phyloP scores from a whole-genome alignment of 371 early-diverging fungal species.

The Lichtheimia corymbifera region DNA sequence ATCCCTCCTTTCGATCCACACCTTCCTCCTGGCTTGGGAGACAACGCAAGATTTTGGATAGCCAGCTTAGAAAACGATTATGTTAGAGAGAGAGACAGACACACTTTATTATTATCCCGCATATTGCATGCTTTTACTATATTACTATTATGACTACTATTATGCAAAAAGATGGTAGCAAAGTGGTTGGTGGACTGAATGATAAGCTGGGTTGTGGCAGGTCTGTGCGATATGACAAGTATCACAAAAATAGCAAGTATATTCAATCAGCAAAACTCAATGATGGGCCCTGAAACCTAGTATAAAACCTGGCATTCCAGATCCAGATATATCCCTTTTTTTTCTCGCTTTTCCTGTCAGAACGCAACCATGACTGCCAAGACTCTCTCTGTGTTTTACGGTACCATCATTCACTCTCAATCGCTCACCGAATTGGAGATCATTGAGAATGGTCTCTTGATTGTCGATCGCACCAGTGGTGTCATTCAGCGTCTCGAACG shows the following conservation, averaged over 20 bases:
- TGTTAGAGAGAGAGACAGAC: conserved; percentile 19
- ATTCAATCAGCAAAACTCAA: too few relatives aligned
- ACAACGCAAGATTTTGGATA: conserved; percentile 63
- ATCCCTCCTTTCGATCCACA: conserved; percentile 46
- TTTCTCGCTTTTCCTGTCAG: neutral
- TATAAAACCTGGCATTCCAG: too few relatives aligned
- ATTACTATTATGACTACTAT: neutral
- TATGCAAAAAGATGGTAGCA: neutral
- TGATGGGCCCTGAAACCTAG: too few relatives aligned
- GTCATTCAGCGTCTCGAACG: conserved; percentile 54
- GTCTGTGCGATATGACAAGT: too few relatives aligned
- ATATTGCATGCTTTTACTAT: neutral
- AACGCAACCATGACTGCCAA: neutral
- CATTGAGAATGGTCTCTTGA: conserved; percentile 54
- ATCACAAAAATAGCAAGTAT: too few relatives aligned
- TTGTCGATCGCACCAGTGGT: conserved; percentile 54
- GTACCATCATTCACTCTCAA: conserved; percentile 70
- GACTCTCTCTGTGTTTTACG: conserved; percentile 51
- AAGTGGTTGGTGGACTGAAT: neutral
- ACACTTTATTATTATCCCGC: neutral
- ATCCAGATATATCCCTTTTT: neutral
- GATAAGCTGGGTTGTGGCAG: too few relatives aligned
- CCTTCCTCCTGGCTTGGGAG: conserved; percentile 78
- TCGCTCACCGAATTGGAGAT: conserved; percentile 61
- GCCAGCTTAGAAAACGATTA: conserved; percentile 57